phyloP scores from a whole-genome alignment of 331 rosid genomes.

The Acacia concinna region DNA sequence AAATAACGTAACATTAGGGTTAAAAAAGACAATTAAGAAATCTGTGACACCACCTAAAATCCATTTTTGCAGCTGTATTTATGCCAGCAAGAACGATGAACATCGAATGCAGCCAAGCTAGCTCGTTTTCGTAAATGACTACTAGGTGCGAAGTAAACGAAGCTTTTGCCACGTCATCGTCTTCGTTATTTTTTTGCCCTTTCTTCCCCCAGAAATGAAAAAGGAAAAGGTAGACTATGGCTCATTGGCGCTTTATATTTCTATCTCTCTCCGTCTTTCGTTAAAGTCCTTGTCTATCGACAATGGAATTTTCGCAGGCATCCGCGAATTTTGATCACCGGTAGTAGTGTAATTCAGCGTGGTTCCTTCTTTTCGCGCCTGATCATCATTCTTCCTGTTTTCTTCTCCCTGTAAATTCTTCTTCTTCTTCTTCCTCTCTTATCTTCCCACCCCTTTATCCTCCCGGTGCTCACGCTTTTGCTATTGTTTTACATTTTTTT shows the following conservation, averaged over 20 bases:
- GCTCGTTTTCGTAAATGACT: conserved; percentile 39
- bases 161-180: conserved; percentile 49
- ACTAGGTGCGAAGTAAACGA: conserved; percentile 37
- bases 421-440: neutral
- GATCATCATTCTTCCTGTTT: conserved; percentile 33
- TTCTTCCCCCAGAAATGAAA: neutral
- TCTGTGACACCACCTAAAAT: neutral
- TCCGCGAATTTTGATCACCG: conserved; percentile 64
- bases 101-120: neutral
- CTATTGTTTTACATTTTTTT: neutral
- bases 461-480: neutral
- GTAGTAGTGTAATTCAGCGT: conserved; percentile 32
- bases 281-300: neutral
- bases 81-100: neutral
- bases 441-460: neutral
- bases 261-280: conserved; percentile 10
- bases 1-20: neutral
- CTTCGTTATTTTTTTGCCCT: neutral
- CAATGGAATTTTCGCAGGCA: conserved; percentile 65
- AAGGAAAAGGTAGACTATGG: conserved; percentile 22
- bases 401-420: conserved; percentile 38
- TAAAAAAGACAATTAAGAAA: neutral
- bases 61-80: neutral
- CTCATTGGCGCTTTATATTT: conserved; percentile 33
- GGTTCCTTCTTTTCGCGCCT: conserved; percentile 34